Conservation (phyloP, 495 filamentous ascomycete genomes). For the Aspergillus avenaceus region DNA sequence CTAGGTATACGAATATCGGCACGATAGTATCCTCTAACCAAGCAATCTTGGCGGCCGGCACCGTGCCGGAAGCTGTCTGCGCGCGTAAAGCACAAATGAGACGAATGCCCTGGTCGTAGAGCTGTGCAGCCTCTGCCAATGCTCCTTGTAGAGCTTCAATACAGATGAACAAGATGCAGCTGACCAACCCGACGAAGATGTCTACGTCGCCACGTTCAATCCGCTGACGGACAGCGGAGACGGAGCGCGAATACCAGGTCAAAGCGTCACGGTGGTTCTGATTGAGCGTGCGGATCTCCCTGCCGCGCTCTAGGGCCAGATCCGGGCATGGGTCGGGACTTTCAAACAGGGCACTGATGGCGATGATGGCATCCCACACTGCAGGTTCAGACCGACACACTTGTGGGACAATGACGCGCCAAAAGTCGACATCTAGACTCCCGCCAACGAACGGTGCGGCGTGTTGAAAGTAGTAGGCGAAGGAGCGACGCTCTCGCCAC, state of each 20-base stretch:
- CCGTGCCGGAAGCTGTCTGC: slow-evolving; percentile 15
- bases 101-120: slow-evolving; percentile 33
- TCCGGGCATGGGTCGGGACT: slow-evolving; percentile 18
- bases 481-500: slow-evolving; percentile 37
- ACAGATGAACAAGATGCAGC: slow-evolving; percentile 55
- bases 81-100: slow-evolving; percentile 27
- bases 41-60: slow-evolving; percentile 12
- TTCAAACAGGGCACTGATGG: slow-evolving; percentile 52
- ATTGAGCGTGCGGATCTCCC: slow-evolving; percentile 23
- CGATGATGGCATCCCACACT: slow-evolving; percentile 54
- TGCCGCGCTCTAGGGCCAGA: slow-evolving; percentile 4
- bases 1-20: slow-evolving; percentile 36
- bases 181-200: slow-evolving; percentile 41
- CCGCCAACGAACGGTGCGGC: slow-evolving; percentile 33
- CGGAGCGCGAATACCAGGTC: slow-evolving; percentile 40
- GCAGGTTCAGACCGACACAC: slow-evolving; percentile 53
- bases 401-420: slow-evolving; percentile 53
- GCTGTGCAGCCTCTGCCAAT: slow-evolving; percentile 23
- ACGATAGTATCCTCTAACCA: slow-evolving; percentile 31
- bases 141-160: slow-evolving; percentile 50
- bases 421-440: slow-evolving; percentile 50
- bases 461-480: slow-evolving; percentile 36
- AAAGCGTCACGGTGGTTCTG: slow-evolving; percentile 40
- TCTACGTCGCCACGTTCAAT: slow-evolving; percentile 33
- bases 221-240: slow-evolving; percentile 45